Evolutionary conservation across 495 filamentous ascomycete species (phyloP).

Genomic region (Penicillium chermesinum): DNA sequence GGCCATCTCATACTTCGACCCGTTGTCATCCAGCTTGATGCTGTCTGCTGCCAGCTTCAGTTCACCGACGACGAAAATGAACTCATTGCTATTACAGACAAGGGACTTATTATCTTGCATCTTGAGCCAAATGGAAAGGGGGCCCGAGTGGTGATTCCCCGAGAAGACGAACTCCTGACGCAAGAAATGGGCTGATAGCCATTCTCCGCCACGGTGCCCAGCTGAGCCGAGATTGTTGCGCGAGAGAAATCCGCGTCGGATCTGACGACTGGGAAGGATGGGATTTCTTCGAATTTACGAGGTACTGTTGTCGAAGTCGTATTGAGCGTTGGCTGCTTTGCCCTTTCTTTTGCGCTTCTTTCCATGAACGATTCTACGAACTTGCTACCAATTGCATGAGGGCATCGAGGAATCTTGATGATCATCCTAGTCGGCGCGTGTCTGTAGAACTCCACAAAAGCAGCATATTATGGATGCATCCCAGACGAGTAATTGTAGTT

Average conservation of each 20-base stretch:
- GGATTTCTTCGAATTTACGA: too few relatives aligned
- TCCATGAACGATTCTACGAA: neutral
- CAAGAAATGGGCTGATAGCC: neutral
- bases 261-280: too few relatives aligned
- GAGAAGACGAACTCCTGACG: neutral
- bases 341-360: neutral
- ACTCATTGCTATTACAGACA: constrained; percentile 44
- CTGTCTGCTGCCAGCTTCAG: constrained; percentile 36
- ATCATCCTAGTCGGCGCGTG: too few relatives aligned
- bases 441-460: too few relatives aligned
- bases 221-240: too few relatives aligned
- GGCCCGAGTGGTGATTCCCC: neutral
- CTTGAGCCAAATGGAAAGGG: constrained; percentile 20
- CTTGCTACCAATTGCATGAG: neutral
- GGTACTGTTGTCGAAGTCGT: too few relatives aligned
- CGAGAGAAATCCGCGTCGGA: too few relatives aligned
- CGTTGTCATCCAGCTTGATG: constrained; percentile 31
- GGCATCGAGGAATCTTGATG: neutral
- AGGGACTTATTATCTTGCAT: constrained; percentile 39
- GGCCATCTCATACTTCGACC: constrained; percentile 30
- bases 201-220: too few relatives aligned
- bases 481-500: too few relatives aligned
- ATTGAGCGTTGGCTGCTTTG: too few relatives aligned
- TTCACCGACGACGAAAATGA: constrained; percentile 38
- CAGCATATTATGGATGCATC: too few relatives aligned